phyloP scores from a whole-genome alignment of 805 yeast genomes.

The Priceomyces medius region DNA sequence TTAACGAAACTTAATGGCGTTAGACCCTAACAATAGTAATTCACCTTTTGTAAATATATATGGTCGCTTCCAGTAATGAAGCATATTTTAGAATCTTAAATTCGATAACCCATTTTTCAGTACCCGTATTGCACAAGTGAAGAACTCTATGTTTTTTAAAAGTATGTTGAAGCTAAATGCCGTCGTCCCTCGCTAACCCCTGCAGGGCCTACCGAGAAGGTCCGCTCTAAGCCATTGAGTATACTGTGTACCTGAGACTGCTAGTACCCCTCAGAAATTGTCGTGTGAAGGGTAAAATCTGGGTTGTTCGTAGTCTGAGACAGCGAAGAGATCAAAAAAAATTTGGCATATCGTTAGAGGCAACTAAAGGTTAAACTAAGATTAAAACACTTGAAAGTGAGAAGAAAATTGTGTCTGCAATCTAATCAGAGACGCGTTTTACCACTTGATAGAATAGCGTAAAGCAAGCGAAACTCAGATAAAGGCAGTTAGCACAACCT shows the following conservation, averaged over 20 bases:
- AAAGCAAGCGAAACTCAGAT: not conserved
- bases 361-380: not conserved
- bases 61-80: too few relatives aligned
- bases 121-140: too few relatives aligned
- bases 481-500: not conserved
- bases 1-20: too few relatives aligned
- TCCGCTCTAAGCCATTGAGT: too few relatives aligned
- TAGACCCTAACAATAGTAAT: too few relatives aligned
- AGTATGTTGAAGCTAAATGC: too few relatives aligned
- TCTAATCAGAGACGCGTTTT: not conserved
- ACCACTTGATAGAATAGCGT: not conserved
- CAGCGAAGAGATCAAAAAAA: constrained; percentile 6
- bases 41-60: too few relatives aligned
- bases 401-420: not conserved
- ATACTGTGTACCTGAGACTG: not conserved
- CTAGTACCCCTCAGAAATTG: constrained; percentile 4
- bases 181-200: too few relatives aligned
- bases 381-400: not conserved
- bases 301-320: not conserved
- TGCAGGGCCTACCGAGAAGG: not conserved
- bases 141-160: too few relatives aligned
- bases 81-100: too few relatives aligned
- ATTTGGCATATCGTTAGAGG: constrained; percentile 1
- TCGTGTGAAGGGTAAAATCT: constrained; percentile 1
- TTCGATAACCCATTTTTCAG: too few relatives aligned